Base-by-base conservation (phyloP, 2,329 filamentous ascomycete species). In the Diaporthe ilicicola region DNA sequence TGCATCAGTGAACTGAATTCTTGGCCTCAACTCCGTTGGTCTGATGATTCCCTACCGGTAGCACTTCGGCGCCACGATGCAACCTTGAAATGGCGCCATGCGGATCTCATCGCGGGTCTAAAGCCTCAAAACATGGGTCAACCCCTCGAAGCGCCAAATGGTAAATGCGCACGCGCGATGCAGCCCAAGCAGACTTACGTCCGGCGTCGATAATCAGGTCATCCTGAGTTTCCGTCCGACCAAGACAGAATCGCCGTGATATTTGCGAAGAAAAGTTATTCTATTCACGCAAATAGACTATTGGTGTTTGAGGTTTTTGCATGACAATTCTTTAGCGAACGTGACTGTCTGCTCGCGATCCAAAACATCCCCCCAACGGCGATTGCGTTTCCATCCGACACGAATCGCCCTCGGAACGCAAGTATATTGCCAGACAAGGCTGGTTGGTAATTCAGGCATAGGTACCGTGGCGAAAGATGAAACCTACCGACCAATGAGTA, bases 361-460 rank as follows among this genome's bases (percentile, higher is more conserved):
- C 59, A 64, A 64, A 64, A 64, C 59, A 64, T 27, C 29, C 44
- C 15, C 59, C 59, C 50, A 64, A 44, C 37, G 29, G 29, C 22
- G 59, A 37, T 64, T 64, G 59, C 59, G 59, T 50, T 42, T 37
- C 59, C 59, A 50, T 64, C 59, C 59, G 44, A 64, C 59, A 42
- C 37, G 59, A 37, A 50, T 42, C 59, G 44, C 59, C n/a, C 50
- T 37, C 59, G 59, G 59, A 50, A 64, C 42, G 37, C 59, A 37
- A 29, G 59, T 24, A 15, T 37, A 50, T 34, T 37, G 29, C 42
- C 59, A 42, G 59, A 50, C 44, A 9, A 64, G 59, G 59, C 29
- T 22, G 12, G n/a, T 48, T 15, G 44, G 42, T 24, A 48, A 29
- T 19, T 64, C 19, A 15, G 44, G 44, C 59, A 50, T 50, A 13